Base-by-base conservation (phyloP, 1,139 yeast genomes). In the Protomyces macrosporus region DNA sequence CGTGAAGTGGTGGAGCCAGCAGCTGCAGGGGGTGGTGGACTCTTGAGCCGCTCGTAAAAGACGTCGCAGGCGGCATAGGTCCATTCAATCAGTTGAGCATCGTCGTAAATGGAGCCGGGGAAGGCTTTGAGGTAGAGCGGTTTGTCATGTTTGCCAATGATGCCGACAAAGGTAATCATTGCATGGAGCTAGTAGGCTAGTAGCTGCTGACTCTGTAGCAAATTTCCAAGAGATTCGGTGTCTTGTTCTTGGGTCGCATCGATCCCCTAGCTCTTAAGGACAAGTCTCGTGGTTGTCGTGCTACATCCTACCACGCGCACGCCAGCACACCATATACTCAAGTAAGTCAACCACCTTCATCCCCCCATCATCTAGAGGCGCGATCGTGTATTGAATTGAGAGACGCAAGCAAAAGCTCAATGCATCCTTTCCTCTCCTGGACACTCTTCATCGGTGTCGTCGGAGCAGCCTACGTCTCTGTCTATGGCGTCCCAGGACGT, bases 71-170 rank as follows among this genome's bases (percentile, higher is more conserved):
- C 53, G 6, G 56, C 34, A 23, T 36, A 58, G n/a, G 62, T 55
- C 55, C 53, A 33, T 34, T 58, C 62, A 14, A 52, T 58, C 40
- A 58, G 62, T n/a, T 55, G 62, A 5, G 52, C 62, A 30, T 58
- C 62, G 34, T 55, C 53, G 56, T 52, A 58, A 6, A 30, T 6
- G 4, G 40, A 40, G 23, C 34, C 37, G 9, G 40, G 45, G 23
- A 33, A 58, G 10, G 62, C 39, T 23, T 35, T 51, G 42, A 58
- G 53, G 45, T 58, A 58, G 23, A 58, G 53, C 33, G 62, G 62
- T 34, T 58, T 58, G 45, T 58, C 56, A n/a, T 58, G 51, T 36
- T 53, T 58, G 36, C 62, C 62, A 14, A 58, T 58, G 34, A 58
- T 58, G 40, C 62, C 62, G 10, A 58, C 56, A 32, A 58, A 53